A percentile compares a stretch with the other conserved stretches of the same genome.
phyloP scores from a whole-genome alignment of 495 filamentous ascomycete species.

The Penicillium macrosclerotiorum region DNA sequence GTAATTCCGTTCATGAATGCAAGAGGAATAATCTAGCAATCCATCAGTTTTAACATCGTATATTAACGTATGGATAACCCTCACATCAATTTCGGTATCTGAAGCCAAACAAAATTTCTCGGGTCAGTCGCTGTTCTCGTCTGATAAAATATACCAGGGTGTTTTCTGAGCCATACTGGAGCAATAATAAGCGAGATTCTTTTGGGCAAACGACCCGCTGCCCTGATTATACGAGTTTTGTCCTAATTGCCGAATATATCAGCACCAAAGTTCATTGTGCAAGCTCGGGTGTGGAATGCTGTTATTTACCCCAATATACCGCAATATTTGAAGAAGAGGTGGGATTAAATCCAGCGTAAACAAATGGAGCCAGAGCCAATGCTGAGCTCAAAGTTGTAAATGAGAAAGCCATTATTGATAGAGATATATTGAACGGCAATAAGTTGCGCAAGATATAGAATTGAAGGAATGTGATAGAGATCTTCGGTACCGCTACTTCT shows the following conservation, averaged over 20 bases:
- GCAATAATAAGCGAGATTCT: neutral
- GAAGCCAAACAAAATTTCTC: neutral
- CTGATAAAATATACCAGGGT: neutral
- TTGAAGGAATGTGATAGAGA: too few species aligned
- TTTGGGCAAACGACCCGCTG: neutral
- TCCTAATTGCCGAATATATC: neutral
- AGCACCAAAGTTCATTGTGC: neutral
- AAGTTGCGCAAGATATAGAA: too few species aligned
- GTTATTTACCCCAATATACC: neutral
- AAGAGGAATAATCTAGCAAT: neutral
- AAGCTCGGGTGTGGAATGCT: neutral
- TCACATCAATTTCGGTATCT: neutral
- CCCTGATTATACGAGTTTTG: neutral
- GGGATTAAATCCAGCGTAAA: neutral
- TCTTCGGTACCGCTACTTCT: too few species aligned
- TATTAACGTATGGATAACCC: neutral
- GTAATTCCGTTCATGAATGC: constrained; percentile 3
- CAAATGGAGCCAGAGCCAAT: neutral
- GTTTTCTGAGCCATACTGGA: neutral
- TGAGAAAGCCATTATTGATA: neutral
- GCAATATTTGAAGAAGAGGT: neutral
- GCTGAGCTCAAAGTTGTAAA: neutral
- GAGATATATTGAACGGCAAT: too few species aligned
- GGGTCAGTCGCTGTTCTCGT: neutral
- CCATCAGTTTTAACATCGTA: neutral